Base-by-base conservation (phyloP, 192 early-diverging fungal genomes). In the Gigaspora rosea region DNA sequence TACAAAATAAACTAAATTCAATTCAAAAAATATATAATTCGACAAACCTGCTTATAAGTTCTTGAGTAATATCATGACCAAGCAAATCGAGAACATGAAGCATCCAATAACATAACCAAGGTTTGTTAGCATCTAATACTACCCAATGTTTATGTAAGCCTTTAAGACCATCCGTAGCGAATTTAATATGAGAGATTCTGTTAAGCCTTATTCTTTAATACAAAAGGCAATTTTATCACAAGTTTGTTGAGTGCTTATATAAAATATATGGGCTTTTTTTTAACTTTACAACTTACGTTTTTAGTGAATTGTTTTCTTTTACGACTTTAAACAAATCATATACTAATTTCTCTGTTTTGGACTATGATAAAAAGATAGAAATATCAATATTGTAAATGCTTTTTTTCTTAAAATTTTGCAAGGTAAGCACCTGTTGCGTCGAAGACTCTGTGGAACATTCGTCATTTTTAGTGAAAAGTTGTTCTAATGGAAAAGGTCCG, bases 101-200 rank as follows among this genome's bases (percentile, higher is more conserved):
- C 33, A 92, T 91, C 97, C 97, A 98, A 73, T 94, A 96, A 9
- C 91, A 84, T 33, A 98, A 81, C 97, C 97, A 98, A 32, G 96
- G 95, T 76, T 91, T 91, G 70, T 89, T 91, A 13, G 97, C 92
- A 81, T 98, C 97, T 35, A 96, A 85, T 0, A 82, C 85, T 8
- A 89, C 84, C 69, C 89, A 90, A 62, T 83, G 84, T 32, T 82
- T 71, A 9, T 86, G 83, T 36, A 94, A 80, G 6, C 85, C 79
- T 12, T 82, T 69, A 8, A 94, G 73, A 12, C 85, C 85, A 22
- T 80, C 77, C 11, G 36, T 51, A 1, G 95, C 67, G 78, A 89
- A 95, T 41, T 80, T 67, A 52, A 86, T 80, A 81, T 96, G 95
- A 41, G 59, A 73, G 27, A 66, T 63, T 13, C 90, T 87, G 3